phyloP scores from a whole-genome alignment of 2,329 filamentous ascomycete genomes.

The Dactylonectria macrodidyma region DNA sequence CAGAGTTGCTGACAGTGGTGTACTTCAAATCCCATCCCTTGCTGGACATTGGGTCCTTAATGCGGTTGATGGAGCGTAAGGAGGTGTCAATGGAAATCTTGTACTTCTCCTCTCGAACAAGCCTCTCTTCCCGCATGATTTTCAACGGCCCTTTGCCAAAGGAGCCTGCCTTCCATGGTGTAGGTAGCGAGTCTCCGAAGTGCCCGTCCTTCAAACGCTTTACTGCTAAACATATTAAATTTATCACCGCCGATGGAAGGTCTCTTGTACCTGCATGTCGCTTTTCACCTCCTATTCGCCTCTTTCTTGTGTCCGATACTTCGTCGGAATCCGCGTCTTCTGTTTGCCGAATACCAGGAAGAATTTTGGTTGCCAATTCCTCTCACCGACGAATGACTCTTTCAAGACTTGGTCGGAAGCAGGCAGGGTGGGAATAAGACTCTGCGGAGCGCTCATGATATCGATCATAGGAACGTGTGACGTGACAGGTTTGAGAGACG shows the following conservation, averaged over 20 bases:
- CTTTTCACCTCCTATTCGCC: neutral
- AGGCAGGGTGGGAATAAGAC: too few species aligned
- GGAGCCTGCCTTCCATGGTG: neutral
- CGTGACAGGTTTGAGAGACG: too few species aligned
- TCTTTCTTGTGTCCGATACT: neutral
- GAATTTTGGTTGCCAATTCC: neutral
- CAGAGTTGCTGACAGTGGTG: conserved; percentile 1
- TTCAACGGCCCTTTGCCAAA: neutral
- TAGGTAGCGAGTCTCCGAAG: neutral
- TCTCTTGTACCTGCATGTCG: neutral
- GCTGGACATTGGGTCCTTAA: neutral
- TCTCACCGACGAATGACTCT: neutral
- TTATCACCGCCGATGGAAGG: neutral
- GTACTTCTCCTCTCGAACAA: conserved; percentile 11
- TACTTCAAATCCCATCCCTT: conserved; percentile 18
- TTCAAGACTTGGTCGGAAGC: neutral
- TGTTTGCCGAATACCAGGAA: neutral
- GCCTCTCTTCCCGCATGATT: neutral
- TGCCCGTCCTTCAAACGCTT: neutral
- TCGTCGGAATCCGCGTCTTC: neutral
- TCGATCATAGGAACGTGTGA: too few species aligned
- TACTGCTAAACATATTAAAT: neutral
- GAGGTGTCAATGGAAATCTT: conserved; percentile 12
- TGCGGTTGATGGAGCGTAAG: conserved; percentile 1
- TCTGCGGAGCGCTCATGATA: too few species aligned